Evolutionary conservation across 2,329 filamentous ascomycete species (phyloP), one percentile per base, ranked within the genome.

Genomic region (Sphaerulina vaccinii): DNA sequence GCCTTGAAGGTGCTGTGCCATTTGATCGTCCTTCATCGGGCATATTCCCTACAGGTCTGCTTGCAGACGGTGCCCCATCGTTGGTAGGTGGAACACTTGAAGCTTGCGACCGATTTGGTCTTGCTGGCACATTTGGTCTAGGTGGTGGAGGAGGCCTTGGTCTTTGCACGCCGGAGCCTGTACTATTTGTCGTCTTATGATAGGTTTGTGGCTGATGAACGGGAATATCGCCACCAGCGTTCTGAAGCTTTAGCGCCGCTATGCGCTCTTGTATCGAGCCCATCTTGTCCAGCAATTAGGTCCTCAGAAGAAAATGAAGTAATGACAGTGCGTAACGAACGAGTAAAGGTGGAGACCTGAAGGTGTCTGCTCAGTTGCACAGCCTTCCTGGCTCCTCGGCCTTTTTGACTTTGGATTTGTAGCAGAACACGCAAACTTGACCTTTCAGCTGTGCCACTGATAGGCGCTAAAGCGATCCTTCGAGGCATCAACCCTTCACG

Each of bases 181-280:
- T 50, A 9, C 52, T 59, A 49, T 61, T 62, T 36, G 56, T 56
- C 9, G 56, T 37, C 33, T 60, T 53, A 7, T 40, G 33, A 29
- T 53, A 37, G 16, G 40, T 65, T 5, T 67, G 60, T 22, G 73
- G 68, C 41, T 68, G 62, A 3, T 62, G 57, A 27, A 61, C 61
- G 13, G 72, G 71, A 6, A 68, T 57, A 7, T 66, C 42, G 7
- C 68, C 70, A 13, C 75, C 72, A 55, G 36, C 36, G 36, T 77
- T 69, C 38, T 75, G 69, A 35, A 77, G 66, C 56, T 77, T 75
- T 45, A 78, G 62, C 2, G 73, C 71, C 2, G 75, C 75, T 50
- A 78, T 77, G 52, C 75, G 73, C 41, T 72, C 70, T 55, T 70
- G 71, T 60, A 78, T 73, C 16, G 72, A 71, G 27, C 57, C 59